A percentile compares a stretch with the other conserved stretches of the same genome.
phyloP scores from a whole-genome alignment of 2,329 filamentous ascomycete species.

The Exophiala dermatitidis region DNA sequence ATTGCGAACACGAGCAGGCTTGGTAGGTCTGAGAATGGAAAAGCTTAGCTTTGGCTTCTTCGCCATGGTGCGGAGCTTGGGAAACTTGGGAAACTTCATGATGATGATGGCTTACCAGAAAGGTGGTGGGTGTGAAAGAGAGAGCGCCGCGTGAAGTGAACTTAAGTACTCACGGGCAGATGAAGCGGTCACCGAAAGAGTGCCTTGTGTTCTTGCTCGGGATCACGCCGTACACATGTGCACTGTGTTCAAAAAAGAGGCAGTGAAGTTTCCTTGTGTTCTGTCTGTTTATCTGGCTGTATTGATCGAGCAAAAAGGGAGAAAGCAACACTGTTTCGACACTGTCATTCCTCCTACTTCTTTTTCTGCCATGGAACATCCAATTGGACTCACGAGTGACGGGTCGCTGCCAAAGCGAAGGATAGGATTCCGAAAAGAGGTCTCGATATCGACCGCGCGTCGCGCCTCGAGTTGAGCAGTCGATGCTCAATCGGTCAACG shows the following conservation, averaged over 20 bases:
- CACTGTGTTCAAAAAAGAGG: background rate
- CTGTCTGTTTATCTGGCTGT: background rate
- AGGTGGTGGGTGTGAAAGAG: slow-evolving; percentile 2
- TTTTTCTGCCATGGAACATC: background rate
- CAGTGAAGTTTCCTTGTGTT: background rate
- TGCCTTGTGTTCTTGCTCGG: slow-evolving; percentile 1
- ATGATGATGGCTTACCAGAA: slow-evolving; percentile 13
- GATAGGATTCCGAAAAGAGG: background rate
- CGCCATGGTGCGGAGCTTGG: background rate
- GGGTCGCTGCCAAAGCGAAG: slow-evolving; percentile 5
- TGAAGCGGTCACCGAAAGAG: background rate
- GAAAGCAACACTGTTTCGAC: slow-evolving; percentile 2
- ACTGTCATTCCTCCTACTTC: slow-evolving; percentile 5
- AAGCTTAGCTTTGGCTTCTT: slow-evolving; percentile 11
- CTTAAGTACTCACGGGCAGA: background rate
- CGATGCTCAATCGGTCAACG: slow-evolving; percentile 8
- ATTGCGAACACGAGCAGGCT: slow-evolving; percentile 8
- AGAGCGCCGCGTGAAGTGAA: slow-evolving; percentile 3
- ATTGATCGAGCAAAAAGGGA: background rate
- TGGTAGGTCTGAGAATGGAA: slow-evolving; percentile 4
- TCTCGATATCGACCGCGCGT: no score
- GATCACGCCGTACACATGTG: background rate
- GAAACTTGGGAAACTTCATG: background rate
- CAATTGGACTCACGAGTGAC: slow-evolving; percentile 9
- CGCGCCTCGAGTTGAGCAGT: background rate